Base-by-base conservation (phyloP, 805 yeast species). In the Schwanniomyces pseudopolymorphus region DNA sequence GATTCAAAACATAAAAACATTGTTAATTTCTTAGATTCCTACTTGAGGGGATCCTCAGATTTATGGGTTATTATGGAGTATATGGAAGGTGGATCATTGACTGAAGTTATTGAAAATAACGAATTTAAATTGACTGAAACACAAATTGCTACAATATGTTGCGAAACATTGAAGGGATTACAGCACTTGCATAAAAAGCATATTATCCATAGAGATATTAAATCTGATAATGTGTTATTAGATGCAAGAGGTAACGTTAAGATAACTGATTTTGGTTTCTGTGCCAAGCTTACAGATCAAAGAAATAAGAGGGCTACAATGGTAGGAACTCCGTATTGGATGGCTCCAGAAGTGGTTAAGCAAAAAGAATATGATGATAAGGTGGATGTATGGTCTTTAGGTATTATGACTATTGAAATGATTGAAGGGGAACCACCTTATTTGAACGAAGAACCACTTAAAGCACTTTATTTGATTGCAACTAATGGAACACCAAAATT, bases 21-120 rank as follows among this genome's bases (percentile, higher is more conserved):
- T 67, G 99, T 94, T 48, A 94, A 92, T 64, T 94, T 89, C 67
- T 69, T 94, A 49, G 98, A 92, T 61, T 89, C 97, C 1, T 95
- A 89, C 60, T 70, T 92, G 51, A 78, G 90, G 45, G 89, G 89
- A 3, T 74, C 77, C 41, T 78, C 80, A 48, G 97, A 94, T 59
- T 74, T 94, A 49, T 92, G 98, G 97, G 99, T 94, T n/a, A 87
- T 95, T 26, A 94, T 94, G 99, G 99, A 94, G 67, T 95, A 84
- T 64, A 94, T 94, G 99, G 97, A 95, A 70, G 99, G 99, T 45
- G 99, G 99, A 1, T 87, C 97, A 4, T 73, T 94, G 55, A 94
- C 98, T 0, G 99, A 94, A 69, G 88, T 95, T 35, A 91, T 95
- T 60, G 96, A 90, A 46, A 88, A 90, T 67, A 91, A 91, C 63